Evolutionary conservation across 2,329 filamentous ascomycete genomes (phyloP), one percentile per base, ranked within the genome.

Genomic region (Sporothrix luriei): DNA sequence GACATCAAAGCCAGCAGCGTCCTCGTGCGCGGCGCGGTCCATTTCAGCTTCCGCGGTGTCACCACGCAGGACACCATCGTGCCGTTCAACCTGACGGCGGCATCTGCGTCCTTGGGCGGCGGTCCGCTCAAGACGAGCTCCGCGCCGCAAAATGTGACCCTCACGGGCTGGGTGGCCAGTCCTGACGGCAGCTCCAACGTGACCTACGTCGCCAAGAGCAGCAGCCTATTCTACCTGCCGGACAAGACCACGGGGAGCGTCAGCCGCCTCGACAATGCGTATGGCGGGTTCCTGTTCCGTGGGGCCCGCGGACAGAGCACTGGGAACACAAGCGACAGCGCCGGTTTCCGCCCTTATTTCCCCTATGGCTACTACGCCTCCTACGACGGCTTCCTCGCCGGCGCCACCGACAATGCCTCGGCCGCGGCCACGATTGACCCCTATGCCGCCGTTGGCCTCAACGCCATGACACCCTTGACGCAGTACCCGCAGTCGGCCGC

Each of bases 351-450:
- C 11, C 81, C 82, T 0, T 74, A 83, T 61, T 73, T 85, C 38
- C 80, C 82, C 16, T 84, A 81, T 71, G 82, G 80, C 5, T 82
- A 80, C 70, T 83, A 81, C 71, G 78, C 81, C 1, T 75, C 77
- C 0, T 82, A 82, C 70, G 80, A 82, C 69, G 77, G 78, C 14
- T 84, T 83, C 71, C 79, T 84, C 46, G 77, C 75, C 70, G 29
- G 52, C 10, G 69, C n/a, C n/a, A 76, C 78, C 40, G 80, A 81
- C 72, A 76, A 78, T 64, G 78, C 76, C n/a, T 69, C 74, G 4
- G 67, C 72, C 1, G 49, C 55, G 0, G 74, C 75, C 1, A 75
- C 76, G 5, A 75, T 81, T 19, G 75, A 77, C 55, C 68, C 73
- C 10, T 83, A 82, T 71, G 74, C 74, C 24, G 75, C 75, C 40